Evolutionary conservation across 345 rosid genomes (phyloP), one percentile per base, ranked within the genome.

Genomic region (Eucalyptus guilfoylei): DNA sequence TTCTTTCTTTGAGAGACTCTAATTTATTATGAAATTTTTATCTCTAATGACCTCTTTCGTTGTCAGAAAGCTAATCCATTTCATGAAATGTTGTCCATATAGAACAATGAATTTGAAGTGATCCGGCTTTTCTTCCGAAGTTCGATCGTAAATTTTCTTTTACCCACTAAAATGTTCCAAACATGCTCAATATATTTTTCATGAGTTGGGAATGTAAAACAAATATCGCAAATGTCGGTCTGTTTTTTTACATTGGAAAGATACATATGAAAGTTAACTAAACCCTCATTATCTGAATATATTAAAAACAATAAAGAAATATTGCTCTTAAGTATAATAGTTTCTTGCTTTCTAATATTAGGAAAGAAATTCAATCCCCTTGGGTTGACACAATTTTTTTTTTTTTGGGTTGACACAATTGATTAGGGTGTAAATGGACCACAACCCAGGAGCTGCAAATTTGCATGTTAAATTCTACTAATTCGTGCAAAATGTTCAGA

Each of bases 391-490:
- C 69, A 13, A n/a, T 64, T n/a, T n/a, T n/a, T n/a, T n/a, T n/a
- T n/a, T n/a, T n/a, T n/a, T n/a, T n/a, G n/a, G n/a, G 0, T 64
- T 7, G 37, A 64, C 10, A 64, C 69, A 13, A n/a, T 64, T n/a
- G 5, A 2, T 14, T 7, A 15, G 16, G 37, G 19, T n/a, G 3
- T 64, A 4, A n/a, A n/a, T n/a, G 8, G 5, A 14, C 17, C 34
- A 7, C 11, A 14, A n/a, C 9, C 1, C 19, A 14, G 19, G 37
- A 64, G 14, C 3, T 64, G 37, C 8, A 64, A 64, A n/a, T 15
- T 0, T 0, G 2, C 76, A 7, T 0, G 0, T 1, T n/a, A 8
- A 14, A 64, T 14, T n/a, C 10, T 64, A 64, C 0, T 32, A n/a
- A 64, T 14, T 64, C 5, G 1, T 64, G 76, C 19, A 64, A n/a